Evolutionary conservation across 805 yeast genomes (phyloP).

Genomic region (Lipomyces sp.): DNA sequence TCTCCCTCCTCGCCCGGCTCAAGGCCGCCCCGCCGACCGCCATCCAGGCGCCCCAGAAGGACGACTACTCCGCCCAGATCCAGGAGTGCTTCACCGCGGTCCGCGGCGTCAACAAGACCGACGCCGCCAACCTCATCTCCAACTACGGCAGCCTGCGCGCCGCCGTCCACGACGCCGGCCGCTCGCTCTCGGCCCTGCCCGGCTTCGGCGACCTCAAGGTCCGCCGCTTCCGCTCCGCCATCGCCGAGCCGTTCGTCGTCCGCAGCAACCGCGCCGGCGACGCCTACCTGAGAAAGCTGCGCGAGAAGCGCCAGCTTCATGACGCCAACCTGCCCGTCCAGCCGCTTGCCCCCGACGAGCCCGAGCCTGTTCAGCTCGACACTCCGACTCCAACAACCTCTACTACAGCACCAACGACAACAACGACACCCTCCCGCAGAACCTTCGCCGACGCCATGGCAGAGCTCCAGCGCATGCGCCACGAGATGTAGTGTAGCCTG

Average conservation of each 20-base stretch:
- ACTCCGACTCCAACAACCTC: too few relatives aligned
- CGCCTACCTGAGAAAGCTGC: neutral
- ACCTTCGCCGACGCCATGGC: too few relatives aligned
- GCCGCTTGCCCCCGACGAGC: too few relatives aligned
- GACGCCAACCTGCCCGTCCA: too few relatives aligned
- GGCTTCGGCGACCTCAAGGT: slow-evolving; percentile 40
- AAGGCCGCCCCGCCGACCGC: slow-evolving; percentile 36
- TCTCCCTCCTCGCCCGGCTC: slow-evolving; percentile 36
- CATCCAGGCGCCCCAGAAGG: slow-evolving; percentile 36
- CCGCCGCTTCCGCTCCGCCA: slow-evolving; percentile 31
- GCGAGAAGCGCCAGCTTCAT: neutral
- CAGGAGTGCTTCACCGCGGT: slow-evolving; percentile 37
- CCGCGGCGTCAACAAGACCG: slow-evolving; percentile 41
- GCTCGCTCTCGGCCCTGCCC: slow-evolving; percentile 30
- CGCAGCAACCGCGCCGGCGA: slow-evolving; percentile 28
- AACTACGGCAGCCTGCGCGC: slow-evolving; percentile 37
- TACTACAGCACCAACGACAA: too few relatives aligned
- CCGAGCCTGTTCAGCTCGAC: too few relatives aligned
- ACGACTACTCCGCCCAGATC: slow-evolving; percentile 38
- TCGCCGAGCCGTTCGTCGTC: slow-evolving; percentile 32
- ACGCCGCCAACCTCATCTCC: slow-evolving; percentile 37
- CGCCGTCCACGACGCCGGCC: slow-evolving; percentile 34
- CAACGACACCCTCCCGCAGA: too few relatives aligned
- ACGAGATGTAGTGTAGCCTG: too few relatives aligned
- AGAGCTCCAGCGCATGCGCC: too few relatives aligned